Evolutionary conservation across 2,329 filamentous ascomycete species (phyloP).

Genomic region (Cylindrodendrum hubeiense): DNA sequence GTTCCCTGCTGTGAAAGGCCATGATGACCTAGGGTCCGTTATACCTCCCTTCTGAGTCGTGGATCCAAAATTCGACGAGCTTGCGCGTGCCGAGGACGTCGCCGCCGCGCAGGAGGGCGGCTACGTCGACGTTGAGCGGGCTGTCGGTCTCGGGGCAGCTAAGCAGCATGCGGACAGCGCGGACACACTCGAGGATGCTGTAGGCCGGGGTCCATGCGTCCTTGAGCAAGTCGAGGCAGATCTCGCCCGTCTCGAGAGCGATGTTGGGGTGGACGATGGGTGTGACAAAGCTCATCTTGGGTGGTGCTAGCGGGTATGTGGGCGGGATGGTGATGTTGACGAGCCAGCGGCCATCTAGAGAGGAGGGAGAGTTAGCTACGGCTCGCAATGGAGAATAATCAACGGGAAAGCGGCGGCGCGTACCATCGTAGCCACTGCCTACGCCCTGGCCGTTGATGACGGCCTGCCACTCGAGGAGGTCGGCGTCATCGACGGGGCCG

Average conservation of each 20-base stretch:
- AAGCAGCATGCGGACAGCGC: constrained; percentile 77
- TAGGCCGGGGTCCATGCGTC: constrained; percentile 88
- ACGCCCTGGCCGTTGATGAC: constrained; percentile 71
- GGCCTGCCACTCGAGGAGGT: constrained; percentile 69
- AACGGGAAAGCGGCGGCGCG: constrained; percentile 28
- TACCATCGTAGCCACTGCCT: constrained; percentile 69
- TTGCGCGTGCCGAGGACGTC: constrained; percentile 76
- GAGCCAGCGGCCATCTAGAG: constrained; percentile 80
- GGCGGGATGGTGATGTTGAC: constrained; percentile 81
- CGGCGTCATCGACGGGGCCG: constrained; percentile 65
- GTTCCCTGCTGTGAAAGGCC: not conserved
- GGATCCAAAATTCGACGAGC: constrained; percentile 79
- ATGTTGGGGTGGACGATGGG: constrained; percentile 88
- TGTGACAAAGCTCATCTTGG: constrained; percentile 84
- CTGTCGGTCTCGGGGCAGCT: constrained; percentile 76
- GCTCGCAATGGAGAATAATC: not conserved
- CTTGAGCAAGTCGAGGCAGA: constrained; percentile 90
- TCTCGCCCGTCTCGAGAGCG: constrained; percentile 80
- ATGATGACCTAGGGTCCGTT: constrained; percentile 46
- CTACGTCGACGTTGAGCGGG: constrained; percentile 84
- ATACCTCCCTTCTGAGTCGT: constrained; percentile 51
- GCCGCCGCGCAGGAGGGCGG: constrained; percentile 75
- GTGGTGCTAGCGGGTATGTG: constrained; percentile 83
- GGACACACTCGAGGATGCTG: constrained; percentile 80
- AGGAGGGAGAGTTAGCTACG: constrained; percentile 7